Conservation (phyloP, 129 eudicot species). For the Scalesia atractyloides region DNA sequence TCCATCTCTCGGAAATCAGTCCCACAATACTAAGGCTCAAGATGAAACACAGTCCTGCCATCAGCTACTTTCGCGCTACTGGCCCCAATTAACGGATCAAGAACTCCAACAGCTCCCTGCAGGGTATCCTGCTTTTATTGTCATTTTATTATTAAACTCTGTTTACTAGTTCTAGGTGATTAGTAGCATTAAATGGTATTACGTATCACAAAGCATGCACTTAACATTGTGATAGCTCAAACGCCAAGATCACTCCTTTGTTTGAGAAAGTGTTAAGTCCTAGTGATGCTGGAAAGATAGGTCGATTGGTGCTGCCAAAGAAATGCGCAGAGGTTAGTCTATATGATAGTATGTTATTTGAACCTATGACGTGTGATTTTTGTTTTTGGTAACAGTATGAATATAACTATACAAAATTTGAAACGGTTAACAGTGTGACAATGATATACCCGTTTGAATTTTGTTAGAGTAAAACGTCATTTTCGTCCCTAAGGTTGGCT, state of each 20-base stretch:
- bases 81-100: slow-evolving; percentile 60
- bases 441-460: background rate
- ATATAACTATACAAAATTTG: too few relatives aligned
- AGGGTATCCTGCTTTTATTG: slow-evolving; percentile 58
- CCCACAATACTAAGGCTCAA: slow-evolving; percentile 39
- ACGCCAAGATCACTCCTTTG: slow-evolving; percentile 64
- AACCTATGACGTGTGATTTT: slow-evolving; percentile 7
- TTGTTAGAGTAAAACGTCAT: background rate
- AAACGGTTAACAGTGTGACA: background rate
- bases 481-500: too few relatives aligned
- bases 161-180: slow-evolving; percentile 6
- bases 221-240: slow-evolving; percentile 52
- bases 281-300: slow-evolving; percentile 92
- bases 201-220: slow-evolving; percentile 15
- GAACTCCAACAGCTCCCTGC: slow-evolving; percentile 67
- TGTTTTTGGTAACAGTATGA: too few relatives aligned
- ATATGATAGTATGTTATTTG: background rate
- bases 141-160: background rate
- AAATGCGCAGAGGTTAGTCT: slow-evolving; percentile 93
- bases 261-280: slow-evolving; percentile 95
- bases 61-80: slow-evolving; percentile 52
- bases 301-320: slow-evolving; percentile 90
- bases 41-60: slow-evolving; percentile 44
- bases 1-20: slow-evolving; percentile 46
- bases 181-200: slow-evolving; percentile 18